These are phyloP conservation scores for Onygenales sp. DNA, from an alignment of 2,329 filamentous ascomycete species.

Conservation along the genomic window DNA sequence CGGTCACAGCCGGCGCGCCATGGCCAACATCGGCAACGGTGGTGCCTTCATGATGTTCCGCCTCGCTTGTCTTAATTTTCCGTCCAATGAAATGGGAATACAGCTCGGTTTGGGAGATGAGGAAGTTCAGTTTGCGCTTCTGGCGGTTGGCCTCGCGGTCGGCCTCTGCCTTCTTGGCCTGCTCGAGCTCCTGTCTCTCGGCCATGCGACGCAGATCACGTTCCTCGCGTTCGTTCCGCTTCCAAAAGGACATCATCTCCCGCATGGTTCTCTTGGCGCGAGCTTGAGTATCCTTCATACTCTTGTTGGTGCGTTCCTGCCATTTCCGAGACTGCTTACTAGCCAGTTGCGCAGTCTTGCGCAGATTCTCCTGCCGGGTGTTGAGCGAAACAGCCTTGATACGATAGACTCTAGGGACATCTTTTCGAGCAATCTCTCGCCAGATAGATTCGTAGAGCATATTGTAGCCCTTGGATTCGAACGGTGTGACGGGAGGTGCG, in stretches of 20 bases:
- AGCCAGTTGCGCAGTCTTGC: conserved; percentile 92
- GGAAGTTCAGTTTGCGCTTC: conserved; percentile 97
- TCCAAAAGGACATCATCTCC: conserved; percentile 99
- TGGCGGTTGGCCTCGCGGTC: conserved; percentile 95
- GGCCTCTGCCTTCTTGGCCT: conserved; percentile 91
- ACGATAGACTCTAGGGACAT: conserved; percentile 85
- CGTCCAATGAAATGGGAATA: conserved; percentile 99
- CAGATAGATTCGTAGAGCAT: conserved; percentile 97
- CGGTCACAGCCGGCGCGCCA: conserved; percentile 29
- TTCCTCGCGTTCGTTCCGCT: conserved; percentile 95
- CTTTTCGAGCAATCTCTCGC: conserved; percentile 87
- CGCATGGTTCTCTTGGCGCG: conserved; percentile 96
- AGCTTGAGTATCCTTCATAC: conserved; percentile 93
- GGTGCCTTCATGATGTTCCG: conserved; percentile 72
- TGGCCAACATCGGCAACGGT: conserved; percentile 41
- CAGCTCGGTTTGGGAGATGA: conserved; percentile 96
- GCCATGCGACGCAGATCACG: conserved; percentile 88
- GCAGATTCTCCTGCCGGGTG: conserved; percentile 87
- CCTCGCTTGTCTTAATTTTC: conserved; percentile 96
- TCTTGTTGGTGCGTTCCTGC: conserved; percentile 97
- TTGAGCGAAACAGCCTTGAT: conserved; percentile 77
- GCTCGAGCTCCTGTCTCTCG: conserved; percentile 91
- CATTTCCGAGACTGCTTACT: conserved; percentile 96
- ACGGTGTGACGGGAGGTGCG: conserved; percentile 48
- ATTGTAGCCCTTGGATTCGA: conserved; percentile 86